phyloP scores from a whole-genome alignment of 2,329 filamentous ascomycete species.

The Alternaria sp. region DNA sequence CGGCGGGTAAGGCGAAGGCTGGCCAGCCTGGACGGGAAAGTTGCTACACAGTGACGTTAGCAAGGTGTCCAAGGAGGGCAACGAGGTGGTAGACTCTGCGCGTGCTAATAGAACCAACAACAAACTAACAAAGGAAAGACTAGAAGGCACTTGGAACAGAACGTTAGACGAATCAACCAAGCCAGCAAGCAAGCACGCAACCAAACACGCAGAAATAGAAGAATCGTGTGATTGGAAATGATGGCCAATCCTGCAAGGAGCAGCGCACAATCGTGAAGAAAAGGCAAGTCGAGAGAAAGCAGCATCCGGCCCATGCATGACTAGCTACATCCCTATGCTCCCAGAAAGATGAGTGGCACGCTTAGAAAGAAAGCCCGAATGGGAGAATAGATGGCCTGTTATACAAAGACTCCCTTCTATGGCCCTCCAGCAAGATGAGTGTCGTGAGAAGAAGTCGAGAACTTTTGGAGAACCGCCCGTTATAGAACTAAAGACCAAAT shows the following conservation, averaged over 20 bases:
- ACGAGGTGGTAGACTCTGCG: slow-evolving; percentile 1
- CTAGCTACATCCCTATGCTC: slow-evolving; percentile 46
- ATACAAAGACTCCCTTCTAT: slow-evolving; percentile 47
- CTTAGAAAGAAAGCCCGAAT: slow-evolving; percentile 41
- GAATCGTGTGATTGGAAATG: slow-evolving; percentile 44
- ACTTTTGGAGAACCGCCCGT: slow-evolving; percentile 49
- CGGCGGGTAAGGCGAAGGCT: slow-evolving; percentile 8
- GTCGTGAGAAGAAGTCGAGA: slow-evolving; percentile 46
- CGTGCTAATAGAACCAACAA: not conserved
- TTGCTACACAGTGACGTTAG: slow-evolving; percentile 4
- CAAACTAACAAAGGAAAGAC: slow-evolving; percentile 3
- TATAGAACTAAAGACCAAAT: slow-evolving; percentile 44
- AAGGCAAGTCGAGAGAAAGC: slow-evolving; percentile 42
- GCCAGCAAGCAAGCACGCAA: slow-evolving; percentile 35
- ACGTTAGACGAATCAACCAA: slow-evolving; percentile 26
- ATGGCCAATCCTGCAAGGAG: slow-evolving; percentile 45
- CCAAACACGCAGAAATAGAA: slow-evolving; percentile 37
- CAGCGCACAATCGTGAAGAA: slow-evolving; percentile 32
- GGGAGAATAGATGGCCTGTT: slow-evolving; percentile 44
- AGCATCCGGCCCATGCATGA: slow-evolving; percentile 39
- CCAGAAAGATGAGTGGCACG: slow-evolving; percentile 34
- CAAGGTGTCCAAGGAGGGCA: not conserved
- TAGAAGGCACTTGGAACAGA: slow-evolving; percentile 16
- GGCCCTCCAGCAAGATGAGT: slow-evolving; percentile 43
- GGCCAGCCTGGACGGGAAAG: slow-evolving; percentile 1